Evolutionary conservation across 805 yeast genomes (phyloP).

Genomic region (Teunomyces funiuensis): DNA sequence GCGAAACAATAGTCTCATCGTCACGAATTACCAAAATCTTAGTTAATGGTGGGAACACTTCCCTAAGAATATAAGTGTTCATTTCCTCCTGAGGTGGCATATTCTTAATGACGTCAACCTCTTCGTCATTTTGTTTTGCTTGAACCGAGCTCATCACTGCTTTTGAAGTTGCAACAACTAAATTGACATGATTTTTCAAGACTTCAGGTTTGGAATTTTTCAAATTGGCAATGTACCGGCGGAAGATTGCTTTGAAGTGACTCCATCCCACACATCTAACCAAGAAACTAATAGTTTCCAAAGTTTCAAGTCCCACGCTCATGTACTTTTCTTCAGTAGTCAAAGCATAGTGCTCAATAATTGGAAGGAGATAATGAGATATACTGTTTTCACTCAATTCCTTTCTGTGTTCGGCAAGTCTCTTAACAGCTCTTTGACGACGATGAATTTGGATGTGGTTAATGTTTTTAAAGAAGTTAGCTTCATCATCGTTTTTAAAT

Average conservation of each 20-base stretch:
- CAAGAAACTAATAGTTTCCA: constrained; percentile 59
- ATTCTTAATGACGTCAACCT: constrained; percentile 20
- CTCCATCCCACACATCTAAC: constrained; percentile 66
- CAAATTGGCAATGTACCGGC: constrained; percentile 59
- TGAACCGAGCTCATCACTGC: constrained; percentile 44
- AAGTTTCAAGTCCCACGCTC: constrained; percentile 65
- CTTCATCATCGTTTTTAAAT: constrained; percentile 66
- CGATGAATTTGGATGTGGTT: constrained; percentile 82
- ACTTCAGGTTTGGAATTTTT: constrained; percentile 36
- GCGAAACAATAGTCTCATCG: constrained; percentile 71
- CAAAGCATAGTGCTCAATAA: constrained; percentile 76
- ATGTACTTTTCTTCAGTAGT: constrained; percentile 56
- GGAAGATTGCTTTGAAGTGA: constrained; percentile 74
- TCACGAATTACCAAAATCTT: constrained; percentile 62
- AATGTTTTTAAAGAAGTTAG: constrained; percentile 74
- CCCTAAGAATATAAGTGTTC: constrained; percentile 48
- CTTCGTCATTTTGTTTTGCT: constrained; percentile 13
- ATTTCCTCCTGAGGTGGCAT: constrained; percentile 28
- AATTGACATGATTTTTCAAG: constrained; percentile 56
- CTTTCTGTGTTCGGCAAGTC: constrained; percentile 51
- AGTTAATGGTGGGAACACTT: constrained; percentile 60
- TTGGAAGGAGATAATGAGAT: constrained; percentile 79
- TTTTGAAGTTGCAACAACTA: constrained; percentile 57
- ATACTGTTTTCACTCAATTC: constrained; percentile 56
- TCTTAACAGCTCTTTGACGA: constrained; percentile 78